Conservation (phyloP, 139 green algal species). For the Coccomyxa sp. region DNA sequence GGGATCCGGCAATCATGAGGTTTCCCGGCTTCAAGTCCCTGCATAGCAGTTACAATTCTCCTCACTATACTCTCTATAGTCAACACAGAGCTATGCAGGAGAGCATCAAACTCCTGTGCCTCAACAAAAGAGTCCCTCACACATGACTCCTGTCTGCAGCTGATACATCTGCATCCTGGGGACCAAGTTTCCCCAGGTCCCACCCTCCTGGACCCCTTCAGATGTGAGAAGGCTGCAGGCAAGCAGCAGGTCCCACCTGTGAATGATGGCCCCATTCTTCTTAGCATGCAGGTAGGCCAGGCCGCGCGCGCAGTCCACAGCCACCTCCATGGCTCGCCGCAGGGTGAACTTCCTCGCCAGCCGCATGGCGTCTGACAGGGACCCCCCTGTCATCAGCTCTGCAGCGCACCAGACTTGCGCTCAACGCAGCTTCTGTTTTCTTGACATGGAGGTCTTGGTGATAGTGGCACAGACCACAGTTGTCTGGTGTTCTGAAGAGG, state of each 20-base stretch:
- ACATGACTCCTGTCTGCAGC: too few relatives aligned
- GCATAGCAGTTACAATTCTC: too few relatives aligned
- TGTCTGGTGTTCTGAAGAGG: neutral
- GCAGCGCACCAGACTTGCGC: constrained; percentile 54
- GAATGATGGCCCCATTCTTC: constrained; percentile 3
- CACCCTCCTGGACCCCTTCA: too few relatives aligned
- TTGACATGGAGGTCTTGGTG: neutral
- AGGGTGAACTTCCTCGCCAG: constrained; percentile 14
- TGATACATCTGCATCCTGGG: too few relatives aligned
- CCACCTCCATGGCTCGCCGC: constrained; percentile 63
- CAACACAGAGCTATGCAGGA: neutral
- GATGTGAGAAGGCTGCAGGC: too few relatives aligned
- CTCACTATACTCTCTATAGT: neutral
- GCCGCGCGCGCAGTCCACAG: constrained; percentile 73
- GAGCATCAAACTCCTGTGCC: too few relatives aligned
- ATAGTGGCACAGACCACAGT: neutral
- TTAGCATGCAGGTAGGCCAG: constrained; percentile 80
- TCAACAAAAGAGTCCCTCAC: too few relatives aligned
- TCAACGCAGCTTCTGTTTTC: neutral
- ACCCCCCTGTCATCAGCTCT: constrained; percentile 61
- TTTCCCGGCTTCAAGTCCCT: constrained; percentile 90
- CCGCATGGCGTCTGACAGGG: constrained; percentile 75
- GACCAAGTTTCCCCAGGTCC: too few relatives aligned
- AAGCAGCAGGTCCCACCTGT: neutral
- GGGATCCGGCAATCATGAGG: constrained; percentile 77